Evolutionary conservation across 495 filamentous ascomycete species (phyloP), one percentile per base, ranked within the genome.

Genomic region (Rhizodiscina lignyota): DNA sequence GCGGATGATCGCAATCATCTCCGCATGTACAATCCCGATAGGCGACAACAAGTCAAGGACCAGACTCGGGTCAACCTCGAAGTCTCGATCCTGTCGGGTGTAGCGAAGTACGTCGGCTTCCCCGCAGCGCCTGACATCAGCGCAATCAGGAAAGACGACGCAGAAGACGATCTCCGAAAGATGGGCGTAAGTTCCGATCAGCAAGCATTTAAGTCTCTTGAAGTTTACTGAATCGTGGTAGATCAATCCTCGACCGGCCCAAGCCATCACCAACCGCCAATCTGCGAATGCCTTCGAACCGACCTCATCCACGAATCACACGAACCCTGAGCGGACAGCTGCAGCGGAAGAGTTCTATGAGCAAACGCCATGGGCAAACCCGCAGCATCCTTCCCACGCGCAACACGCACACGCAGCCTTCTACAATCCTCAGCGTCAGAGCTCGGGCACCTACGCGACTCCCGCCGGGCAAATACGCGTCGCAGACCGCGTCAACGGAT

Each of bases 31-130:
- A 77, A 75, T 15, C 67, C 68, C 23, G 71, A 71, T 28, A 70
- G 73, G 38, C 66, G 72, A 39, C 74, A 79, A 45, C 83, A 79
- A 50, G 71, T 83, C 37, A 64, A 63, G 38, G 74, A 83, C 36
- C 89, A 89, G 46, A 67, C 79, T 27, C 77, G 81, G 30, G 94
- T 94, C 54, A 94, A 94, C 53, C 77, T 76, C 45, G 89, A 97
- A 52, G 84, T 97, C 3, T 86, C 83, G 4, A 67, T 94, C 11
- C 67, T 97, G 37, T 76, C 84, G 5, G 87, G 89, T 15, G 68
- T 96, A 37, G 83, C 85, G 4, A 94, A 93, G 53, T 82, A 94
- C 55, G 71, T 91, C 34, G 89, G 89, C 17, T 96, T 94, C 56
- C 89, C 89, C 19, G 87, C 87, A 21, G 87, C 87, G n/a, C 89